Percentiles rank a stretch among this genome's conserved stretches.
phyloP scores from a whole-genome alignment of 495 filamentous ascomycete species.

The Daldinia concentrica region DNA sequence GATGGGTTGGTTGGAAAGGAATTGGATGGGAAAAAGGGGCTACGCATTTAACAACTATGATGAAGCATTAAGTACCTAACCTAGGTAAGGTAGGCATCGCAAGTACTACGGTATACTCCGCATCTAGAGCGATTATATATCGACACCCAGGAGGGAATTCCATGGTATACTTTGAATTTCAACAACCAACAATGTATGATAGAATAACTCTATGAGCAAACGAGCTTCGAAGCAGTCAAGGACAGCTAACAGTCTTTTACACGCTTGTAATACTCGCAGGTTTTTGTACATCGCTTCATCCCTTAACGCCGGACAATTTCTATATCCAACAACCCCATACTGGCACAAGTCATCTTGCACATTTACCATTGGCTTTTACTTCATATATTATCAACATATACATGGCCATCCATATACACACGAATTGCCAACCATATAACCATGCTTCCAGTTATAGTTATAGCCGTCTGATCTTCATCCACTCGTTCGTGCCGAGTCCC shows the following conservation, averaged over 20 bases:
- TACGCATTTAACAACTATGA: not conserved
- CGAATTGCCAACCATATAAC: not conserved
- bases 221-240: too few relatives aligned
- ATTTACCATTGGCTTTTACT: not conserved
- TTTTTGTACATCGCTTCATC: too few relatives aligned
- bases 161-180: not conserved
- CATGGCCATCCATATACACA: not conserved
- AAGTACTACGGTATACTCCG: not conserved
- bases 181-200: too few relatives aligned
- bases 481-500: slow-evolving; percentile 86
- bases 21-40: not conserved
- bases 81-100: not conserved
- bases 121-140: not conserved
- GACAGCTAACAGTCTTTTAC: too few relatives aligned
- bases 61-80: not conserved
- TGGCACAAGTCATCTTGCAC: not conserved
- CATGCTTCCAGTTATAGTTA: slow-evolving; percentile 22
- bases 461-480: slow-evolving; percentile 74
- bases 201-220: too few relatives aligned
- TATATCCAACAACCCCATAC: not conserved
- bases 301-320: too few relatives aligned
- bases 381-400: slow-evolving; percentile 1
- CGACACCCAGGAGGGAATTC: not conserved
- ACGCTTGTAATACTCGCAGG: too few relatives aligned
- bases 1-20: not conserved